phyloP scores from a whole-genome alignment of 176 grass and related monocot species.

The Phoenix dactylifera region DNA sequence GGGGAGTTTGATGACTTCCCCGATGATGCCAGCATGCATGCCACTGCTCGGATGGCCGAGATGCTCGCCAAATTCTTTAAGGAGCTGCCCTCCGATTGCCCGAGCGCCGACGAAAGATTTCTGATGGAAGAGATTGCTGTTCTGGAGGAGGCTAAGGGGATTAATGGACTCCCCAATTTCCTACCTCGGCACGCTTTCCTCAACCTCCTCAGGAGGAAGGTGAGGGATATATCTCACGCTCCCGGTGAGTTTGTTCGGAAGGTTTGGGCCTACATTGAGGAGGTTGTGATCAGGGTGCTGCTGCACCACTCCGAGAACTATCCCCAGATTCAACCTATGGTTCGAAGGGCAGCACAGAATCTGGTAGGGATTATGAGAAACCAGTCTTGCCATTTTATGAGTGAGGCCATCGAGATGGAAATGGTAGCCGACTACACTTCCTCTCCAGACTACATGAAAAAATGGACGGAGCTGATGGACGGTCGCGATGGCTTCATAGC shows the following conservation, averaged over 20 bases:
- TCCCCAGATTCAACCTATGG: conserved; percentile 27
- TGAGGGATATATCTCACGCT: background rate
- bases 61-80: conserved; percentile 1
- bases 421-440: conserved; percentile 23
- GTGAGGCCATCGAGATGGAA: conserved; percentile 44
- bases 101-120: background rate
- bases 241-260: conserved; percentile 10
- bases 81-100: background rate
- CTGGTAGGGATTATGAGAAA: conserved; percentile 30
- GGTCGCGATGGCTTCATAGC: background rate
- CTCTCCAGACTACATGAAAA: conserved; percentile 28
- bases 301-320: conserved; percentile 1
- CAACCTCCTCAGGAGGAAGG: conserved; percentile 16
- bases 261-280: conserved; percentile 38
- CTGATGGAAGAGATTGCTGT: conserved; percentile 44
- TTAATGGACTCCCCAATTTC: conserved; percentile 37
- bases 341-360: conserved; percentile 19
- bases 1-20: conserved; percentile 35
- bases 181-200: conserved; percentile 25
- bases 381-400: background rate
- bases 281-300: background rate
- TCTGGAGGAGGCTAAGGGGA: conserved; percentile 32
- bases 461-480: background rate
- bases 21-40: conserved; percentile 17
- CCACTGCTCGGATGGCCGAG: conserved; percentile 23